Conservation (phyloP, 2,329 filamentous ascomycete genomes). For the Colletotrichum musicola region DNA sequence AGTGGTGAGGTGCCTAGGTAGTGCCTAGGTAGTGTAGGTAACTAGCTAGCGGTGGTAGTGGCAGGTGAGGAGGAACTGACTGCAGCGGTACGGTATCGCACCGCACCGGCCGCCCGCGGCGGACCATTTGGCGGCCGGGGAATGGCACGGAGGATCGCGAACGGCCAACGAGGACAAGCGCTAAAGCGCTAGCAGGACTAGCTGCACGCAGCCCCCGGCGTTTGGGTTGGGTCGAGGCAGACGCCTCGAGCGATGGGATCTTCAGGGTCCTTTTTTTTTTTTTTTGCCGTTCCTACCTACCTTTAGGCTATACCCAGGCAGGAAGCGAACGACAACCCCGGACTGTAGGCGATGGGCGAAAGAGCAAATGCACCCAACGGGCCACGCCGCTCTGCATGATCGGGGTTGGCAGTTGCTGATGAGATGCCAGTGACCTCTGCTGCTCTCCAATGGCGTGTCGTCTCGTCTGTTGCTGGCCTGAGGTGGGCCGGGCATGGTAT, state of each 20-base stretch:
- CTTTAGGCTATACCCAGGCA: not conserved
- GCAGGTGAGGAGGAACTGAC: conserved; percentile 9
- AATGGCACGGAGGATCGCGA: conserved; percentile 28
- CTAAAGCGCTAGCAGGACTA: conserved; percentile 31
- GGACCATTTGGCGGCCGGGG: conserved; percentile 34
- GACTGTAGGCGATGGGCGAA: not conserved
- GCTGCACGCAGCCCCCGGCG: conserved; percentile 29
- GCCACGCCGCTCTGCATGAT: no score
- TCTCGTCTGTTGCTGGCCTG: not conserved
- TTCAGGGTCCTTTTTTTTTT: conserved; percentile 37
- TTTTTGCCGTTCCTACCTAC: conserved; percentile 21
- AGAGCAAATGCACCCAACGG: no score
- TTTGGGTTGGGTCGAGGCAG: conserved; percentile 27
- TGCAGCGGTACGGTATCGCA: conserved; percentile 33
- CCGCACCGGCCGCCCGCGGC: conserved; percentile 29
- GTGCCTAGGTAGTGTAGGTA: not conserved
- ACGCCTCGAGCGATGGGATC: conserved; percentile 33
- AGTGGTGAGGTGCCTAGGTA: not conserved
- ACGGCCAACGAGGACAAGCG: conserved; percentile 28
- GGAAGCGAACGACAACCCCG: conserved; percentile 17
- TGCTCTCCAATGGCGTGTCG: conserved; percentile 9
- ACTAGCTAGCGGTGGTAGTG: not conserved
- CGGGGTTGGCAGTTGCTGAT: not conserved
- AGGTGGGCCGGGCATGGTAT: not conserved
- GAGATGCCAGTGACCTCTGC: no score